Conservation (phyloP, 2,329 filamentous ascomycete genomes). For the Neonectria faginata region DNA sequence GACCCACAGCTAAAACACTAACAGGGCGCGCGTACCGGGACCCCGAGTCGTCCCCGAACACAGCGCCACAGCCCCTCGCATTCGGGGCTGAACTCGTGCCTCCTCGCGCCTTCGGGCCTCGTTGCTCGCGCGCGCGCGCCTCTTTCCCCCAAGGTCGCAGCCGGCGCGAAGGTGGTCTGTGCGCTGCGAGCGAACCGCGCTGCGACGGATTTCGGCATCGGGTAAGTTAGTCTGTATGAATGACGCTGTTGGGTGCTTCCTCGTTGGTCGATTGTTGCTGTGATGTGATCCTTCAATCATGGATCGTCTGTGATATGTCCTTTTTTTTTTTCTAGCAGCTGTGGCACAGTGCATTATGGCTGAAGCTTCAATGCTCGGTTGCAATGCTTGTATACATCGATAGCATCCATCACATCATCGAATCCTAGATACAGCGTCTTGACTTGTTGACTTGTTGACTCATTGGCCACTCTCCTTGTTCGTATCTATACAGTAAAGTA, state of each 20-base stretch:
- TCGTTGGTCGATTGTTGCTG: not conserved
- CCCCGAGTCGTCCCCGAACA: not conserved
- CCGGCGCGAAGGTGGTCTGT: not conserved
- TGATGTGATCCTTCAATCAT: not conserved
- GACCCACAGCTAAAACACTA: not conserved
- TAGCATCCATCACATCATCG: not conserved
- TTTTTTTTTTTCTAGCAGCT: not conserved
- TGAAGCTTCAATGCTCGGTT: not conserved
- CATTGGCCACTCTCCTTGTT: no score
- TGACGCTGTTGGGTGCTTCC: not conserved
- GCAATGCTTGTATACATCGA: not conserved
- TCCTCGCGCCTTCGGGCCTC: constrained; percentile 12
- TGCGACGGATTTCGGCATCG: not conserved
- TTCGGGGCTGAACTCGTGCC: no score
- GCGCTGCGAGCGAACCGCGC: not conserved
- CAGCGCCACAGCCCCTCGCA: not conserved
- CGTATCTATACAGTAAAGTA: no score
- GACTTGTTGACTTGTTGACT: no score
- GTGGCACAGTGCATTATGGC: not conserved
- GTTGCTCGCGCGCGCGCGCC: not conserved
- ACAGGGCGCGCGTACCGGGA: not conserved
- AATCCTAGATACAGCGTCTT: not conserved
- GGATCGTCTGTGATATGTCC: not conserved
- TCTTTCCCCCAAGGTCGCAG: not conserved
- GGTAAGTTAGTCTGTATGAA: no score